Evolutionary conservation across 139 green algal species (phyloP).

Genomic region (Picochlorum sp.): DNA sequence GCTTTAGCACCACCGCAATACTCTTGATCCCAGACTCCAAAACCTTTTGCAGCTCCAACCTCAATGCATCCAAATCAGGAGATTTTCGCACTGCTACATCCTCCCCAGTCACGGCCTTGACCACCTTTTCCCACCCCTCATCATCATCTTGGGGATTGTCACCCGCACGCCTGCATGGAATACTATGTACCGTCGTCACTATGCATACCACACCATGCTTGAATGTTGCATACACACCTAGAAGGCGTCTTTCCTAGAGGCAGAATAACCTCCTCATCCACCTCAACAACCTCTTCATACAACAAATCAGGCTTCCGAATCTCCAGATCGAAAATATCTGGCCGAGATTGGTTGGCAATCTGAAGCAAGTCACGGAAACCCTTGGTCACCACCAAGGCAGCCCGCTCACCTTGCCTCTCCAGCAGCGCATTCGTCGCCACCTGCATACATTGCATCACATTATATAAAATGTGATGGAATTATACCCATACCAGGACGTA

Average conservation of each 20-base stretch:
- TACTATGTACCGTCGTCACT: too few relatives aligned
- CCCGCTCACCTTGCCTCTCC: conserved; percentile 77
- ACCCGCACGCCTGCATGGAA: not conserved
- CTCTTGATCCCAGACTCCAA: conserved; percentile 63
- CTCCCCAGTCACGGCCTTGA: conserved; percentile 62
- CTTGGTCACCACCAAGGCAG: conserved; percentile 64
- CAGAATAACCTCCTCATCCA: conserved; percentile 78
- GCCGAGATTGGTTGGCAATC: conserved; percentile 86
- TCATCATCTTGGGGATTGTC: not conserved
- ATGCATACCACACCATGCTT: not conserved
- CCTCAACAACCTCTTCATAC: conserved; percentile 77
- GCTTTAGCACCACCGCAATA: conserved; percentile 89
- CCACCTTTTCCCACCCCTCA: not conserved
- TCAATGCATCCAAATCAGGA: conserved; percentile 51
- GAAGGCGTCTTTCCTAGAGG: conserved; percentile 45
- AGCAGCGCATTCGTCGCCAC: conserved; percentile 94
- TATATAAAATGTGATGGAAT: not conserved
- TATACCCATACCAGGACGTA: conserved; percentile 9
- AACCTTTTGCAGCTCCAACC: conserved; percentile 39
- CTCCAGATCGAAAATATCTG: conserved; percentile 86
- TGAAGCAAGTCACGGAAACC: conserved; percentile 90
- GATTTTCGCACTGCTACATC: conserved; percentile 48
- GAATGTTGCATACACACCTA: not conserved
- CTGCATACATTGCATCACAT: conserved; percentile 26
- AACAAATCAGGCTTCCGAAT: conserved; percentile 54